These are phyloP conservation scores for Lichtheimia ramosa DNA, from an alignment of 371 early-diverging fungal genomes.

Conservation along the genomic window DNA sequence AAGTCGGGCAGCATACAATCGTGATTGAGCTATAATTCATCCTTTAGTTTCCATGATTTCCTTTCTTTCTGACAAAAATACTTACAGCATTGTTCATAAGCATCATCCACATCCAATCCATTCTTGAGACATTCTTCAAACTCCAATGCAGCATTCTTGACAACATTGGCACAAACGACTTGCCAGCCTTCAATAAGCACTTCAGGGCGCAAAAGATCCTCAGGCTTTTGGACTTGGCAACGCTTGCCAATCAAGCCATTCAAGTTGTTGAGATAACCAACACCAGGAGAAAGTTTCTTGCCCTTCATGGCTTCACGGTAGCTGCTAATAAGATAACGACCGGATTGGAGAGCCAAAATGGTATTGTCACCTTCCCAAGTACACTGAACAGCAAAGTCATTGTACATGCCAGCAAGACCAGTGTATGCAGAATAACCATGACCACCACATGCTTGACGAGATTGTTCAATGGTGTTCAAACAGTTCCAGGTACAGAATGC, in stretches of 20 bases:
- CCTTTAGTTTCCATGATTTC: no score
- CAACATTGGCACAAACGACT: constrained; percentile 82
- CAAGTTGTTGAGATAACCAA: constrained; percentile 77
- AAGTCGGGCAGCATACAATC: constrained; percentile 84
- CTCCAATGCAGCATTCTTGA: constrained; percentile 77
- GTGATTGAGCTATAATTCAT: constrained; percentile 54
- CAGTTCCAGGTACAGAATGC: constrained; percentile 95
- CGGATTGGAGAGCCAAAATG: constrained; percentile 87
- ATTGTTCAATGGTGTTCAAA: constrained; percentile 85
- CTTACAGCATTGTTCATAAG: constrained; percentile 83
- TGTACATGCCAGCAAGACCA: constrained; percentile 83
- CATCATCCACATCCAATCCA: constrained; percentile 75
- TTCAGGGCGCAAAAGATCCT: constrained; percentile 61
- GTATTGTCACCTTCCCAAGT: constrained; percentile 95
- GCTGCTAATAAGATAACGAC: constrained; percentile 84
- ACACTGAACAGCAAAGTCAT: constrained; percentile 92
- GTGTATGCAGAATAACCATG: constrained; percentile 94
- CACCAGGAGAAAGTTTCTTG: constrained; percentile 77
- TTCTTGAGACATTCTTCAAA: constrained; percentile 70
- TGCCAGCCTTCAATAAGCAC: constrained; percentile 82
- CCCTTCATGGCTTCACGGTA: constrained; percentile 79
- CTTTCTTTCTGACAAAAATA: not conserved
- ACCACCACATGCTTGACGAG: constrained; percentile 89
- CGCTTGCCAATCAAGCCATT: constrained; percentile 49
- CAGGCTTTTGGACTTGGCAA: constrained; percentile 54